Percentiles rank a stretch among this genome's conserved stretches.
Conservation (phyloP, 768 basidiomycete genomes). For the Trametes meyenii region DNA sequence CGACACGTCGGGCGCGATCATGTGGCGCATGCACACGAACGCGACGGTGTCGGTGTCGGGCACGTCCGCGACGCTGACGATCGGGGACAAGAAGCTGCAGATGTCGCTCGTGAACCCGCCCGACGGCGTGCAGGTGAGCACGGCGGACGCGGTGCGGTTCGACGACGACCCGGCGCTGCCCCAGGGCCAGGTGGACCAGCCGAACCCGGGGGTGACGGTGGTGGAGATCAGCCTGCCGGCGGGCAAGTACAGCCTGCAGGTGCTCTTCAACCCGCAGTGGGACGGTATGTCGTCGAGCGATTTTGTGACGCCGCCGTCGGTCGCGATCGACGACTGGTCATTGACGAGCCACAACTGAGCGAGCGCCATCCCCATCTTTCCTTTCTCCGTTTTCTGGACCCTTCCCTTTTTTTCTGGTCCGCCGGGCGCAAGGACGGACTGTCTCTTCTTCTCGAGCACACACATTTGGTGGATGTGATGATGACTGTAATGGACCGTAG, state of each 20-base stretch:
- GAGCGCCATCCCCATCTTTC: background rate
- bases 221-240: conserved; percentile 66
- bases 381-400: background rate
- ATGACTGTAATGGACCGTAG: too few species aligned
- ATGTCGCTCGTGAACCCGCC: conserved; percentile 70
- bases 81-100: conserved; percentile 68
- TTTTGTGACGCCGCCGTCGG: conserved; percentile 70
- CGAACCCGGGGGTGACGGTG: conserved; percentile 81
- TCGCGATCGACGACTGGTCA: conserved; percentile 74
- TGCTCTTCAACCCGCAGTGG: conserved; percentile 96
- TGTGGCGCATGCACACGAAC: conserved; percentile 97
- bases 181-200: conserved; percentile 58
- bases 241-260: conserved; percentile 74
- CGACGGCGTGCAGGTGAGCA: conserved; percentile 64
- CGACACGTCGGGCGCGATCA: conserved; percentile 53
- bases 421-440: too few species aligned
- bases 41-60: conserved; percentile 67
- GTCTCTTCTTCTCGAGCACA: too few species aligned
- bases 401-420: background rate
- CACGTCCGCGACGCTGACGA: conserved; percentile 71
- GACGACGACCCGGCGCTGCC: conserved; percentile 65
- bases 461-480: too few species aligned
- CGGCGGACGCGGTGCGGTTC: conserved; percentile 56
- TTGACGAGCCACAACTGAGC: conserved; percentile 70
- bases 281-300: conserved; percentile 55